A percentile compares a stretch with the other conserved stretches of the same genome.
Evolutionary conservation across 2,329 filamentous ascomycete genomes (phyloP).

Genomic region (Calonectria pteridis): DNA sequence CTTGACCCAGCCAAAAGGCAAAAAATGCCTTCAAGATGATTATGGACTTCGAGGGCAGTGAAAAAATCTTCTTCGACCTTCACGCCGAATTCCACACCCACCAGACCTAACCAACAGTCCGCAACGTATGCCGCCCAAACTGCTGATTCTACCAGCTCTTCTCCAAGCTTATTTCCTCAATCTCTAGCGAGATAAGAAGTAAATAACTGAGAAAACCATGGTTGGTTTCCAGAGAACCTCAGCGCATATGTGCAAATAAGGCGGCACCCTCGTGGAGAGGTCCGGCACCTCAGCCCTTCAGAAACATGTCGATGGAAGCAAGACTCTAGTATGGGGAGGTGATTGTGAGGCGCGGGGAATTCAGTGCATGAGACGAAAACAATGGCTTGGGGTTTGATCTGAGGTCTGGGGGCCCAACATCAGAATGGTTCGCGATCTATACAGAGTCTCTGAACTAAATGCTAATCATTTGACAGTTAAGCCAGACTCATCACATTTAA

Average conservation of each 20-base stretch:
- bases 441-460: no score
- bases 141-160: constrained; percentile 25
- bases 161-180: neutral
- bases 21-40: constrained; percentile 50
- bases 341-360: neutral
- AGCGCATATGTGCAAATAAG: no score
- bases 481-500: constrained; percentile 39
- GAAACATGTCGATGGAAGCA: neutral
- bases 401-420: neutral
- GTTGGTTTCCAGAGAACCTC: neutral
- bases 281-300: neutral
- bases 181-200: neutral
- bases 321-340: neutral
- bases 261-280: neutral
- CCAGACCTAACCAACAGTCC: constrained; percentile 38
- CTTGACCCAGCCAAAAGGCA: no score
- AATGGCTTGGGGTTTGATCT: neutral
- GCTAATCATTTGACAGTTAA: no score
- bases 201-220: neutral
- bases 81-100: constrained; percentile 49
- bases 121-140: constrained; percentile 38
- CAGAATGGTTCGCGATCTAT: neutral
- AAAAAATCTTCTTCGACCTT: constrained; percentile 41
- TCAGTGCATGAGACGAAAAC: neutral
- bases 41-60: constrained; percentile 43